Evolutionary conservation across 2,329 filamentous ascomycete species (phyloP).

Genomic region (Aspergillus intermedius): DNA sequence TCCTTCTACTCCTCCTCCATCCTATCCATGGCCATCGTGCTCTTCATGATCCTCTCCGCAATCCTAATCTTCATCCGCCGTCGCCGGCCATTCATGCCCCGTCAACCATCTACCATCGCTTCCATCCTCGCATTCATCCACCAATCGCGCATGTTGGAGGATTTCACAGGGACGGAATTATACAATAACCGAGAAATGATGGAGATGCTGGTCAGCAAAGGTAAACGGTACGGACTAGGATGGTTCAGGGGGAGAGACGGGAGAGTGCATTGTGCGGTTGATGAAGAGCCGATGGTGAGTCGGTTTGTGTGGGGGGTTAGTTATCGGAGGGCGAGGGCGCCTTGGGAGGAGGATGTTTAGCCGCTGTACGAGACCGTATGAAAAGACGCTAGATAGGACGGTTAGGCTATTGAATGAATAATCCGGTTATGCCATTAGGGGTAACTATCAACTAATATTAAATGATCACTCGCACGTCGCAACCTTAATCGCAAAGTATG

Average conservation of each 20-base stretch:
- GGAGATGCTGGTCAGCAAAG: slow-evolving; percentile 50
- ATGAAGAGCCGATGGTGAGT: slow-evolving; percentile 64
- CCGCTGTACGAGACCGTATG: too few species aligned
- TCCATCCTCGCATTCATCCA: slow-evolving; percentile 71
- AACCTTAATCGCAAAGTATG: too few species aligned
- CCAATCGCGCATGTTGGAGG: slow-evolving; percentile 71
- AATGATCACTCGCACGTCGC: too few species aligned
- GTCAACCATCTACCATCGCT: slow-evolving; percentile 72
- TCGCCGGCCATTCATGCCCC: slow-evolving; percentile 64
- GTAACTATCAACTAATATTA: too few species aligned
- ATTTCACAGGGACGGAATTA: slow-evolving; percentile 65
- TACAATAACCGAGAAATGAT: slow-evolving; percentile 58
- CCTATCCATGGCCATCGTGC: slow-evolving; percentile 57
- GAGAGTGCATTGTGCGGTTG: slow-evolving; percentile 67
- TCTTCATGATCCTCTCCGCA: slow-evolving; percentile 58
- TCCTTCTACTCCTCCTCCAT: slow-evolving; percentile 63
- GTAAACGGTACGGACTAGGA: slow-evolving; percentile 66
- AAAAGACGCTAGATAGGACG: too few species aligned
- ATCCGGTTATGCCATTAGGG: too few species aligned
- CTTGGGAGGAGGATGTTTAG: slow-evolving; percentile 13
- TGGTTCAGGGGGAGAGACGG: slow-evolving; percentile 71
- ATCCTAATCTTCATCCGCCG: slow-evolving; percentile 56
- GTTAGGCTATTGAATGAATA: too few species aligned
- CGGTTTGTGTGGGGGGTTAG: slow-evolving; percentile 57
- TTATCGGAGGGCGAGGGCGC: slow-evolving; percentile 23